phyloP scores from a whole-genome alignment of 306 rosid genomes.

The Cicer bijugum region DNA sequence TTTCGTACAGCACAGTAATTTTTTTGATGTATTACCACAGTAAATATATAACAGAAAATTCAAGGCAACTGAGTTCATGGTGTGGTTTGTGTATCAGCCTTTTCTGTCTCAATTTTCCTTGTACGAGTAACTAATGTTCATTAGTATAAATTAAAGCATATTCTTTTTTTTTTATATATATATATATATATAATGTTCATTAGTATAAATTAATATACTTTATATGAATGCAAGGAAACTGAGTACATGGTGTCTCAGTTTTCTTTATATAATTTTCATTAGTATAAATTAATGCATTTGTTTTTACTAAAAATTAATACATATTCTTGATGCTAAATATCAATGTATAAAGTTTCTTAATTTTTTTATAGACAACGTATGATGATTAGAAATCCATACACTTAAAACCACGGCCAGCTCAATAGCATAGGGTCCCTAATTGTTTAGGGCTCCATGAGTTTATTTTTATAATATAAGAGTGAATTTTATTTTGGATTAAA shows the following conservation, averaged over 20 bases:
- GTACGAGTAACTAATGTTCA: background rate
- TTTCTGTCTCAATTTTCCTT: background rate
- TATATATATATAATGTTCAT: background rate
- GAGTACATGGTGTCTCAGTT: background rate
- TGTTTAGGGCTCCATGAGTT: no score
- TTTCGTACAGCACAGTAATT: background rate
- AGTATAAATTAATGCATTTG: background rate
- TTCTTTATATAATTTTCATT: background rate
- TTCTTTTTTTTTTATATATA: background rate
- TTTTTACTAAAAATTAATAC: no score
- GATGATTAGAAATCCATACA: background rate
- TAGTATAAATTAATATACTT: background rate
- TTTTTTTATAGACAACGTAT: no score
- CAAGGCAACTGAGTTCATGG: slow-evolving; percentile 10
- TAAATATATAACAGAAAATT: slow-evolving; percentile 17
- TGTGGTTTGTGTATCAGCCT: background rate
- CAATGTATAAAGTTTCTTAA: background rate
- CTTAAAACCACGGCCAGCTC: no score
- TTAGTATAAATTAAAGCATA: background rate
- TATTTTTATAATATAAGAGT: no score
- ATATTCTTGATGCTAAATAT: background rate
- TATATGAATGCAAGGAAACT: slow-evolving; percentile 9
- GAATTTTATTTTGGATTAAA: no score
- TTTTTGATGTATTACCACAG: background rate
- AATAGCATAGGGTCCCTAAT: no score